Evolutionary conservation across 2,329 filamentous ascomycete species (phyloP), one percentile per base, ranked within the genome.

Genomic region (Neonectria punicea): DNA sequence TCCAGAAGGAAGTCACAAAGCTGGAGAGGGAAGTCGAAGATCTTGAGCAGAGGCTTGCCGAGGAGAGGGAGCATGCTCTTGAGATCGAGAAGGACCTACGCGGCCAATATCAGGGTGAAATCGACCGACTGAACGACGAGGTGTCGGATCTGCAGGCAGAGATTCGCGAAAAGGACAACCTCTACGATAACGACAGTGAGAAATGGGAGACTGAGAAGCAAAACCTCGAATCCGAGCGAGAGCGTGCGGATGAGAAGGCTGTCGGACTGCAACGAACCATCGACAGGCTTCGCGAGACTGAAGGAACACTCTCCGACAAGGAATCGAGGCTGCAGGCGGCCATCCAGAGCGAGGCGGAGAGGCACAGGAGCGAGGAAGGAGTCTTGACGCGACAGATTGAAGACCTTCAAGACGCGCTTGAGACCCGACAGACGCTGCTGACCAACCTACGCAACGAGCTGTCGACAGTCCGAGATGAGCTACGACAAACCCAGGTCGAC

Each of bases 381-480:
- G 80, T 90, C 8, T 82, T 97, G 55, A 87, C 84, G 66, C 85
- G 87, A n/a, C 92, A 96, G 76, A 88, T 97, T 56, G 87, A 91
- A 51, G 90, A 91, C 55, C 83, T 96, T 10, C 90, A 92, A 73
- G 86, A 89, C 53, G 92, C 93, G 63, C 84, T 96, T 13, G 86
- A 91, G 61, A 83, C 87, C 30, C 89, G 91, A 67, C 88, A 92
- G 73, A 81, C 85, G n/a, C 83, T 88, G 47, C 78, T 93, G 6
- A 91, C 91, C 18, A 86, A 87, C 54, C 82, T 92, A 28, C 87
- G 90, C 57, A 85, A 84, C 57, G 91, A 94, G 72, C 80, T 94
- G 4, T 87, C 90, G 2, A 80, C 83, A 8, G 85, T 90, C 9
- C 88, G 87, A 58, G 91, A 94, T 68, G 89, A 93, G 61, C 83